Conservation (phyloP, 257 asterid genomes). For the Marsdenia floribunda region DNA sequence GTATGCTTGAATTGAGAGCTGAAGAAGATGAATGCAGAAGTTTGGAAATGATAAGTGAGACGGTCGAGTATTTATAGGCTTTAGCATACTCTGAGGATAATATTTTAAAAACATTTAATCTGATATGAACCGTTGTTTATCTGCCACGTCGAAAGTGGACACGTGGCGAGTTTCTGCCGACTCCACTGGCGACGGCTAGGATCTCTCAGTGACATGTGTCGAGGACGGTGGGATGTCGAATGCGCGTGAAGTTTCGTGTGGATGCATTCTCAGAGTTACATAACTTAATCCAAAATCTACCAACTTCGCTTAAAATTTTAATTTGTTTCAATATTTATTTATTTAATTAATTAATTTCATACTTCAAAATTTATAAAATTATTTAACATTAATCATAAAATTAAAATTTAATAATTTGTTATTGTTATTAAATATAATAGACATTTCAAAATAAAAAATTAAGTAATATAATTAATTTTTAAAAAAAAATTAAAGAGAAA, state of each 20-base stretch:
- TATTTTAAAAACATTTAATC: constrained; percentile 17
- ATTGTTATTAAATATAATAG: too few relatives aligned
- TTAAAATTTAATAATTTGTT: too few relatives aligned
- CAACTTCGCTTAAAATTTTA: too few relatives aligned
- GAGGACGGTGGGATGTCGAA: constrained; percentile 44
- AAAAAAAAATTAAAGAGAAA: too few relatives aligned
- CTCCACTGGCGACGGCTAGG: constrained; percentile 40
- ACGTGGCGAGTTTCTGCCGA: constrained; percentile 42
- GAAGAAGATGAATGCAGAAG: neutral
- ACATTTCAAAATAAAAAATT: too few relatives aligned
- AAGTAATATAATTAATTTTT: too few relatives aligned
- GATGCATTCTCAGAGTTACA: neutral
- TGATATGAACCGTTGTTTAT: constrained; percentile 13
- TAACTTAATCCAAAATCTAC: too few relatives aligned
- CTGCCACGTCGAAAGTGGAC: constrained; percentile 40
- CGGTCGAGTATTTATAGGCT: constrained; percentile 5
- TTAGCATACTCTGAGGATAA: constrained; percentile 21
- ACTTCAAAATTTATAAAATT: too few relatives aligned
- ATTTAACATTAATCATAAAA: too few relatives aligned
- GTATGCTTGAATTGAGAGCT: neutral
- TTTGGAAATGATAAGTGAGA: neutral
- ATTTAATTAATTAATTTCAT: too few relatives aligned
- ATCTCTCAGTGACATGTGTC: constrained; percentile 47
- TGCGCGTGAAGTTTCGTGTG: constrained; percentile 33
- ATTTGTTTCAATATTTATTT: too few relatives aligned